Conservation (phyloP, 2,329 filamentous ascomycete species). For the Cladosporium sp. region DNA sequence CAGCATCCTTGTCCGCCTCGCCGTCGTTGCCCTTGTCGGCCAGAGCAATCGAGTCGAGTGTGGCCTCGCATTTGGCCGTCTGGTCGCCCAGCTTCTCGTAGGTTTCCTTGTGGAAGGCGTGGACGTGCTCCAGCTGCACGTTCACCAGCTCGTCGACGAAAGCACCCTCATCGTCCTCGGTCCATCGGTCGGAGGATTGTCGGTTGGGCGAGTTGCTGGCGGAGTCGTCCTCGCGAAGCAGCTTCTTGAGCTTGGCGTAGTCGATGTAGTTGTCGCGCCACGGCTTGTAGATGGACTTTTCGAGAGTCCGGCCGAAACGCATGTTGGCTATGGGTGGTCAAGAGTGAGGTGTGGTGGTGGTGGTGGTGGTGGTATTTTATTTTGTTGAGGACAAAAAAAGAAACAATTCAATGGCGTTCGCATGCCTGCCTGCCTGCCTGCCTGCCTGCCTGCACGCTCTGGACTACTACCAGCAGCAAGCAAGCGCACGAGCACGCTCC, state of each 20-base stretch:
- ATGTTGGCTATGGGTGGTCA: constrained; percentile 50
- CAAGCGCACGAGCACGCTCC: background rate
- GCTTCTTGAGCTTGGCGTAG: constrained; percentile 86
- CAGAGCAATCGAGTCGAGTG: constrained; percentile 58
- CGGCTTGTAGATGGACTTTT: constrained; percentile 74
- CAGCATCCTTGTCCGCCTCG: constrained; percentile 27
- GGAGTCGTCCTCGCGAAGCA: constrained; percentile 75
- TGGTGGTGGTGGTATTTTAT: background rate
- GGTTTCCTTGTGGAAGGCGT: constrained; percentile 81
- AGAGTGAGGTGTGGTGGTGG: background rate
- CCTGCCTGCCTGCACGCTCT: background rate
- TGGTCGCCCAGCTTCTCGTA: constrained; percentile 79
- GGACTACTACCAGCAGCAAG: no score
- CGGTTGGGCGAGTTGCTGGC: constrained; percentile 43
- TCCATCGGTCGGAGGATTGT: constrained; percentile 68
- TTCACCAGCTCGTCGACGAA: constrained; percentile 97
- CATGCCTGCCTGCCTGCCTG: background rate
- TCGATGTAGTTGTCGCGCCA: constrained; percentile 96
- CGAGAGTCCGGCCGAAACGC: constrained; percentile 91
- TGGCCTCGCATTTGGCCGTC: constrained; percentile 67
- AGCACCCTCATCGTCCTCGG: constrained; percentile 85
- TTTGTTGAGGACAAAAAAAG: constrained; percentile 4
- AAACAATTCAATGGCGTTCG: constrained; percentile 5
- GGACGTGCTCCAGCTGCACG: constrained; percentile 91
- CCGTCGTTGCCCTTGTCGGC: constrained; percentile 32